phyloP scores from a whole-genome alignment of 2,329 filamentous ascomycete species.

The Amphichorda felina region DNA sequence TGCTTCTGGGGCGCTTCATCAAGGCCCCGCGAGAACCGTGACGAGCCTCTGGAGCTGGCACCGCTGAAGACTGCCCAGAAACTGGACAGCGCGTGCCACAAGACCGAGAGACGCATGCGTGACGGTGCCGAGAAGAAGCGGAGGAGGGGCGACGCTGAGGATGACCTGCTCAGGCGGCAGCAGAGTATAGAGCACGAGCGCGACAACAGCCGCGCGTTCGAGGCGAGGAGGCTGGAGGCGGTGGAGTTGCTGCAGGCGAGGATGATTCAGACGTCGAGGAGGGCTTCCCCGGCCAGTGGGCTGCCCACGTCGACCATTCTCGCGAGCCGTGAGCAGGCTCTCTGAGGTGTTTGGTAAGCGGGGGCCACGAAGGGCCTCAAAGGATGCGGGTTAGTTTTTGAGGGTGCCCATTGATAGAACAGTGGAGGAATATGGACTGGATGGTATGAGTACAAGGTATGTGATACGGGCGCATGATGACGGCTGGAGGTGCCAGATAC shows the following conservation, averaged over 20 bases:
- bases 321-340: not conserved
- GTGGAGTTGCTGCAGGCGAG: conserved; percentile 21
- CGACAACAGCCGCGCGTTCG: conserved; percentile 36
- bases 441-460: too few relatives aligned
- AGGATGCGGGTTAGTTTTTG: too few relatives aligned
- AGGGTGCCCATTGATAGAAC: too few relatives aligned
- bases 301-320: conserved; percentile 4
- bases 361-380: too few relatives aligned
- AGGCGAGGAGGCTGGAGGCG: conserved; percentile 33
- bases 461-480: too few relatives aligned
- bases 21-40: conserved; percentile 10
- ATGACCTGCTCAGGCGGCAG: conserved; percentile 30
- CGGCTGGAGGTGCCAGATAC: too few relatives aligned
- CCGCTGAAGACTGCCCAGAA: conserved; percentile 24
- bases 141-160: conserved; percentile 28
- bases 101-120: conserved; percentile 31
- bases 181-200: conserved; percentile 31
- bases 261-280: conserved; percentile 3
- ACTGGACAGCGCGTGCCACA: conserved; percentile 36
- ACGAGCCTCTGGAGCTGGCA: conserved; percentile 19
- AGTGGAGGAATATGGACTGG: too few relatives aligned
- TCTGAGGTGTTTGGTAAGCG: not conserved
- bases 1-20: conserved; percentile 47
- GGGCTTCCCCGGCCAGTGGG: conserved; percentile 16
- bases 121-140: conserved; percentile 25